Evolutionary conservation across 108 stramenopile species (phyloP).

Genomic region (Cyclotella sp.): DNA sequence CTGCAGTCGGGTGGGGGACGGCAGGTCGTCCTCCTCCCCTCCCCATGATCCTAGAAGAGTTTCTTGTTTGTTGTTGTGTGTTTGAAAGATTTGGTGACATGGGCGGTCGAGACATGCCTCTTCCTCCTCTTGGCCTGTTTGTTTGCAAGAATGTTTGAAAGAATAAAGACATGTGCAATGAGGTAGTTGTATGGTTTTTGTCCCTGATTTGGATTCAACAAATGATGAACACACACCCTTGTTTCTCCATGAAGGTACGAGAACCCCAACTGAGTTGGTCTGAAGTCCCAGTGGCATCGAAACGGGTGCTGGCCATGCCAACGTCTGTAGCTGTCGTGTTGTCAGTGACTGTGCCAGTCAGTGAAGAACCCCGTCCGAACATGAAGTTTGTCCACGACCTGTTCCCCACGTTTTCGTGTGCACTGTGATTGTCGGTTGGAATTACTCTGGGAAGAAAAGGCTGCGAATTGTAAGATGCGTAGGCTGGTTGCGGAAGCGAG

Average conservation of each 20-base stretch:
- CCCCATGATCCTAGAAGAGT: background rate
- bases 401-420: no score
- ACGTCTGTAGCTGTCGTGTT: background rate
- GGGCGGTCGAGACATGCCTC: constrained; percentile 5
- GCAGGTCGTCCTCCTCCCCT: background rate
- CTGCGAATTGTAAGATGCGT: constrained; percentile 3
- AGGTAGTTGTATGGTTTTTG: background rate
- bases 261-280: background rate
- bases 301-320: background rate
- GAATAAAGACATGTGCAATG: background rate
- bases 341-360: background rate
- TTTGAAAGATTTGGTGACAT: background rate
- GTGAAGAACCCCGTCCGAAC: no score
- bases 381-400: no score
- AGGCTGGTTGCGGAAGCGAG: background rate
- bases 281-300: no score
- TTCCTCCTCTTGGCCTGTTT: background rate
- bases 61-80: background rate
- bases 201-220: background rate
- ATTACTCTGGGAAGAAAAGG: background rate
- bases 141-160: background rate
- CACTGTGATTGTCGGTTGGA: no score
- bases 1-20: background rate
- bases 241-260: background rate
- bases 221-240: background rate